Base-by-base conservation (phyloP, 192 early-diverging fungal species). In the Piromyces sp. region DNA sequence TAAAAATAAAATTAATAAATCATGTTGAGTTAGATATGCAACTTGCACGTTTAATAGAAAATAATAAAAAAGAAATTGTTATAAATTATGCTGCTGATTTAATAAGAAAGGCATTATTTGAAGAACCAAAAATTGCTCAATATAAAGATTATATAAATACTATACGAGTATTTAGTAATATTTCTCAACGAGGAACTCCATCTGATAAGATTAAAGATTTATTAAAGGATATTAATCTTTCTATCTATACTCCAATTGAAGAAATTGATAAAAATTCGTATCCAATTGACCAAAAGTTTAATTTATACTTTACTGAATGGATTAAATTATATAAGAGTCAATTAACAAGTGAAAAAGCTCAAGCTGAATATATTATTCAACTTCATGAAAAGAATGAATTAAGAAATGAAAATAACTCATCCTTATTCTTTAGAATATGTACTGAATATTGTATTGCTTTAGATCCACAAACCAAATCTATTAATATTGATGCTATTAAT, bases 391-490 rank as follows among this genome's bases (percentile, higher is more conserved):
- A 93, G 68, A 92, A 93, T 30, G 92, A 95, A 7, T 87, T 96
- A 36, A 89, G 92, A 82, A 91, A 89, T 30, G 93, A 95, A 29
- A 90, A 92, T 33, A 90, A 93, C 5, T 93, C 93, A 0, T 93
- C 95, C 5, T 85, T 95, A 82, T 99, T 99, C 86, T 97, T 97
- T 88, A 89, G 96, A 13, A 91, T 95, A 13, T 95, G 94, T 85
- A 93, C 94, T 0, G 96, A 97, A 85, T 89, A 94, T 30, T 91
- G 93, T 31, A 88, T 98, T 28, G 81, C 86, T 30, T 80, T 83
- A 3, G 79, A 38, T 12, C 17, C 42, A 17, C 38, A 68, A 30
- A 86, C 86, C 81, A 89, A 88, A n/a, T 38, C 58, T 22, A 30
- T 51, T 13, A 84, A 88, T n/a, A 95, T 94, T 87, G 92, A 95